Evolutionary conservation across 805 yeast species (phyloP).

Genomic region (Kodamaea hsintzibuensis): DNA sequence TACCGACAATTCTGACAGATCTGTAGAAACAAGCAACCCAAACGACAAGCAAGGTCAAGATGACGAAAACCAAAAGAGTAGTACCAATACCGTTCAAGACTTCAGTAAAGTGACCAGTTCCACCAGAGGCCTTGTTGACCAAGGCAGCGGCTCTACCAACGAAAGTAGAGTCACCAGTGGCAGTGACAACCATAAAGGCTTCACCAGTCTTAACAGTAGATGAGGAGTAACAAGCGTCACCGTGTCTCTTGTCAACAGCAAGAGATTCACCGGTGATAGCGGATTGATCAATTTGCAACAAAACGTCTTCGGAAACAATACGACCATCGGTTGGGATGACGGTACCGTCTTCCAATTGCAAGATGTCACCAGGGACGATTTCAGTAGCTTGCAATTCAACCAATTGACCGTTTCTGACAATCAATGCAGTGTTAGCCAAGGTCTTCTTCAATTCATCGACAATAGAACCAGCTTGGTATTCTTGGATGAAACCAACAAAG

Average conservation of each 20-base stretch:
- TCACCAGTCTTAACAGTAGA: constrained; percentile 96
- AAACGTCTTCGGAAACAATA: constrained; percentile 79
- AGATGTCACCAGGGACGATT: constrained; percentile 93
- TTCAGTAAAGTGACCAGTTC: constrained; percentile 95
- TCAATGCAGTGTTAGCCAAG: constrained; percentile 84
- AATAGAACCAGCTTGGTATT: constrained; percentile 97
- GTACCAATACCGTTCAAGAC: constrained; percentile 98
- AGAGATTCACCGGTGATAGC: constrained; percentile 97
- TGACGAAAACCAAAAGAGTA: constrained; percentile 82
- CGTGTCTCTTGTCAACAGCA: constrained; percentile 89
- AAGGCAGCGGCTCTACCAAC: constrained; percentile 97
- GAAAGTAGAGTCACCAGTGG: constrained; percentile 94
- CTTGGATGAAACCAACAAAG: constrained; percentile 93
- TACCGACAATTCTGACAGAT: constrained; percentile 79
- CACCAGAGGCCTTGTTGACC: constrained; percentile 91
- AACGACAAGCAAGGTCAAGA: constrained; percentile 81
- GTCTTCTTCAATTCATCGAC: constrained; percentile 96
- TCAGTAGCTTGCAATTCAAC: constrained; percentile 79
- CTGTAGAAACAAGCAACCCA: constrained; percentile 96
- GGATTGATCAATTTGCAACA: constrained; percentile 92
- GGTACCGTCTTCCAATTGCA: constrained; percentile 90
- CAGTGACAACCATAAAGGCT: constrained; percentile 89
- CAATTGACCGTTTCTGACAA: constrained; percentile 78
- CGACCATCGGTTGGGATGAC: constrained; percentile 94
- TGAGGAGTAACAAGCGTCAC: constrained; percentile 87